Evolutionary conservation across 108 stramenopile species (phyloP), one percentile per base, ranked within the genome.

Genomic region (Nitzschia sp.): DNA sequence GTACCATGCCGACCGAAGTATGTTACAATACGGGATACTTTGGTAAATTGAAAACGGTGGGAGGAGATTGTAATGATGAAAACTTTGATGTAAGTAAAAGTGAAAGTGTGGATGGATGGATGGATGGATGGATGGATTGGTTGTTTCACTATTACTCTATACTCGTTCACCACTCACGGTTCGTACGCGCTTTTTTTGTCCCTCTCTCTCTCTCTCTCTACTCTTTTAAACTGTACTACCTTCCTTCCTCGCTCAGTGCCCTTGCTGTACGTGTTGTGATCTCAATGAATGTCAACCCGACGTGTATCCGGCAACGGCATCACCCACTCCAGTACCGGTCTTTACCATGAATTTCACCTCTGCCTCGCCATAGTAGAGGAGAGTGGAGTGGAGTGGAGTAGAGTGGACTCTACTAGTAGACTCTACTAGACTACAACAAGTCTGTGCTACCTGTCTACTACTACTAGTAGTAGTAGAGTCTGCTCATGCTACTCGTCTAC

Each of bases 211-310:
- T 61, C 38, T 41, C 38, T 13, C 6, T 61, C 36, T 61, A 25
- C 21, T 26, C 15, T 15, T 15, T 58, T 13, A 22, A 9, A 31
- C 21, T 15, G 53, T 17, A 25, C n/a, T 9, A 9, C 19, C 53
- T 54, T 11, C 9, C 11, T n/a, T n/a, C n/a, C n/a, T n/a, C n/a
- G n/a, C 11, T 17, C 57, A 58, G 57, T 70, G 69, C 32, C 57
- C 69, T 8, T 70, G 57, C 38, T 70, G 69, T 32, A 70, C 69
- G 30, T 70, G 69, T 26, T 70, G 69, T 29, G 5, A 9, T 35
- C 36, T 70, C 16, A 16, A 19, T 0, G 58, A 70, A 41, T 70
- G 69, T 59, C 50, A 52, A 19, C 50, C 50, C 13, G n/a, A 19
- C 50, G 13, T 52, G 13, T 52, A 52, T 17, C n/a, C 13, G 23